A percentile compares a stretch with the other conserved stretches of the same genome.
Evolutionary conservation across 305 asterid genomes (phyloP).

Genomic region (Solanum hybrid): DNA sequence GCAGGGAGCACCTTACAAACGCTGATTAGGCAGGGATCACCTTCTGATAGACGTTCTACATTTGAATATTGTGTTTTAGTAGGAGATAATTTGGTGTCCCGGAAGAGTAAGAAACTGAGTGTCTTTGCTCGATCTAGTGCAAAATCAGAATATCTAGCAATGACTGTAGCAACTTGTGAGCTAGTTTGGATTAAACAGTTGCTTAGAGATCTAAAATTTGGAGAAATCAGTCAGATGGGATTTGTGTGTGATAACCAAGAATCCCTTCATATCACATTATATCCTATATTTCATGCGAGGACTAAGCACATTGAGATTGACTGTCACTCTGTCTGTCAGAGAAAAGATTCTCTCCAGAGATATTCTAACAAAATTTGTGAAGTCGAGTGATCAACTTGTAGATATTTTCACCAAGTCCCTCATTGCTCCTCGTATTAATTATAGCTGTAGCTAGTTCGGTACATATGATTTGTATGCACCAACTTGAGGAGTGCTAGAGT

Average conservation of each 20-base stretch:
- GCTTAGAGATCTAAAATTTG: background rate
- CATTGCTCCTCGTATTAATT: background rate
- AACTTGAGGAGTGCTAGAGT: background rate
- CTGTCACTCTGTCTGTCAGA: background rate
- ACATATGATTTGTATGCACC: background rate
- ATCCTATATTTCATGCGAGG: background rate
- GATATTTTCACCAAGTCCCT: background rate
- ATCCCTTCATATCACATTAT: background rate
- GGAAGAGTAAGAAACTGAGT: background rate
- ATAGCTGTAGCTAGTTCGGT: background rate
- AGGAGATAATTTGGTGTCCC: background rate
- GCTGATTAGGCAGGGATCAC: background rate
- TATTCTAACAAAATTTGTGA: background rate
- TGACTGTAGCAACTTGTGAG: background rate
- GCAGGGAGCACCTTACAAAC: background rate
- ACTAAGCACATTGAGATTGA: background rate
- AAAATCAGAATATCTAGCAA: background rate
- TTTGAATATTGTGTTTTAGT: background rate
- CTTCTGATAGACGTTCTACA: background rate
- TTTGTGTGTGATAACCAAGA: background rate
- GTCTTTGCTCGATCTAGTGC: background rate
- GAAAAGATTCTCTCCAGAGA: background rate
- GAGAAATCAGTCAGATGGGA: background rate
- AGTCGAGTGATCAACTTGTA: background rate
- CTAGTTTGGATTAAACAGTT: background rate